Percentiles rank a stretch among this genome's conserved stretches.
These are phyloP conservation scores for Gonium pectorale DNA, from an alignment of 139 green algal species.

Conservation along the genomic window DNA sequence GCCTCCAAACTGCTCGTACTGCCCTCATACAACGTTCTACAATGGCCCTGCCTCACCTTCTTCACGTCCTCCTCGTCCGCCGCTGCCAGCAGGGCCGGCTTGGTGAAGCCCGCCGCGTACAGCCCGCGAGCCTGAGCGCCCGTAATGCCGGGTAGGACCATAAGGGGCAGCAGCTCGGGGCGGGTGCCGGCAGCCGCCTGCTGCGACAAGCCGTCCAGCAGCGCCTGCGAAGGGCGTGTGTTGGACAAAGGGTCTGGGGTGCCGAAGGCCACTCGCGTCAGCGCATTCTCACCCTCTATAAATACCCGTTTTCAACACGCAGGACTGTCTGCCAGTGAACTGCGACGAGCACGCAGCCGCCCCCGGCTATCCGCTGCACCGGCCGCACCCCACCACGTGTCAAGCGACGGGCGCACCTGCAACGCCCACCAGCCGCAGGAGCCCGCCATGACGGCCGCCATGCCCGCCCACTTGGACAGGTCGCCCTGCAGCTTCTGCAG, in stretches of 20 bases:
- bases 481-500: slow-evolving; percentile 75
- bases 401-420: neutral
- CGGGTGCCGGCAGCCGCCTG: slow-evolving; percentile 66
- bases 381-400: no score
- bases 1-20: no score
- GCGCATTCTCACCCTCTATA: no score
- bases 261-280: no score
- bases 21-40: no score
- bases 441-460: slow-evolving; percentile 66
- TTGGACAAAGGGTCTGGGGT: no score
- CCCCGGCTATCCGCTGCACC: no score
- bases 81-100: slow-evolving; percentile 50
- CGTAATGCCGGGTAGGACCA: slow-evolving; percentile 67
- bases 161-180: slow-evolving; percentile 75
- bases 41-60: slow-evolving; percentile 24
- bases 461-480: slow-evolving; percentile 69
- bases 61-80: slow-evolving; percentile 46
- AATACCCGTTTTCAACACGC: no score
- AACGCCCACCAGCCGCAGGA: slow-evolving; percentile 73
- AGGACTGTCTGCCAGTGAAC: no score
- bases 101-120: slow-evolving; percentile 56
- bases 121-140: slow-evolving; percentile 59
- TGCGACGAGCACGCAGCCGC: no score
- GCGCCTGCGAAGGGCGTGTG: slow-evolving; percentile 9
- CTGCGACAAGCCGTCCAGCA: slow-evolving; percentile 48